A percentile compares a stretch with the other conserved stretches of the same genome.
These are phyloP conservation scores for Salix arbutifolia DNA, from an alignment of 345 rosid species.

Conservation along the genomic window DNA sequence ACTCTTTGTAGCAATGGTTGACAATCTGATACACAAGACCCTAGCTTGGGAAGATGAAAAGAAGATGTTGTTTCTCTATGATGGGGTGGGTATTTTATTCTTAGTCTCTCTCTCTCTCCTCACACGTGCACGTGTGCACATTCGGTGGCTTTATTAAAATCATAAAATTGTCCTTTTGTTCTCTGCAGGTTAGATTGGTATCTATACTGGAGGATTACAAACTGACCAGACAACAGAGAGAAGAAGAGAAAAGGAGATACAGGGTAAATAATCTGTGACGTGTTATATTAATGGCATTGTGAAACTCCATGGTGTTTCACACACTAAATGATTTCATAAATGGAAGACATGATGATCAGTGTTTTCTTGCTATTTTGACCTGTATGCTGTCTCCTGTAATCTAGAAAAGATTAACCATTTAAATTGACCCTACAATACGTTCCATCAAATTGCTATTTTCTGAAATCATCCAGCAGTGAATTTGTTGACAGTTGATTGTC, in stretches of 20 bases:
- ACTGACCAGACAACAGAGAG: conserved; percentile 67
- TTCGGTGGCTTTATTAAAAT: not conserved
- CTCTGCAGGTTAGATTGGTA: conserved; percentile 65
- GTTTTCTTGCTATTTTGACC: not conserved
- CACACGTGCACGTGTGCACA: no score
- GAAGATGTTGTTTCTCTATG: conserved; percentile 65
- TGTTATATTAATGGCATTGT: not conserved
- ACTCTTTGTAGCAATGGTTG: conserved; percentile 65
- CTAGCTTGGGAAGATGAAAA: conserved; percentile 75
- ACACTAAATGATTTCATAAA: not conserved
- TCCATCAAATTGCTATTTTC: not conserved
- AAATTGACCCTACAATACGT: not conserved
- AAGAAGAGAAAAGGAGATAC: conserved; percentile 86
- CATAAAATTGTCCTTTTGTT: not conserved
- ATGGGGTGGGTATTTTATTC: conserved; percentile 58
- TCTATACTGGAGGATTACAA: conserved; percentile 86
- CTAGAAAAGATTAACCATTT: not conserved
- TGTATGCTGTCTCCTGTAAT: not conserved
- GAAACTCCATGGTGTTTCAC: not conserved
- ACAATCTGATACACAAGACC: conserved; percentile 71
- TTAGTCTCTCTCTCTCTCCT: not conserved
- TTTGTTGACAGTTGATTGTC: not conserved
- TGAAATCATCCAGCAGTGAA: not conserved
- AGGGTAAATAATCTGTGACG: conserved; percentile 41
- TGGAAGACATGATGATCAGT: not conserved